These are phyloP conservation scores for Hemisphaericaspora nanyangensis DNA, from an alignment of 805 yeast species.

Conservation along the genomic window DNA sequence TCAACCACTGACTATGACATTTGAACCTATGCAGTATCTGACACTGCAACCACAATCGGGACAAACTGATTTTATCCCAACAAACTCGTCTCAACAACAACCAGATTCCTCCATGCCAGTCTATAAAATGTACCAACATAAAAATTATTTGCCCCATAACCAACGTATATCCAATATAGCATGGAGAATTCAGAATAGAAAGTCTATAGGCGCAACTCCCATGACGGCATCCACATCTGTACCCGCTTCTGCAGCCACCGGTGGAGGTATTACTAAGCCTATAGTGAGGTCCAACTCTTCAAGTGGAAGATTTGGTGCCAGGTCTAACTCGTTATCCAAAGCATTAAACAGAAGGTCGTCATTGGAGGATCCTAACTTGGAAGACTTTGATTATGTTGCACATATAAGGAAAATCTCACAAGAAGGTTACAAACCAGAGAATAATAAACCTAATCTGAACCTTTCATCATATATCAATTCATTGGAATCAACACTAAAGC, in stretches of 20 bases:
- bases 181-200: constrained; percentile 42
- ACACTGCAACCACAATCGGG: constrained; percentile 3
- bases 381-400: constrained; percentile 44
- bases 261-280: constrained; percentile 5
- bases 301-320: constrained; percentile 4
- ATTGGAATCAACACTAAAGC: constrained; percentile 33
- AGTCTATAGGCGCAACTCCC: constrained; percentile 10
- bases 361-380: constrained; percentile 25
- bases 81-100: not conserved
- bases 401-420: constrained; percentile 41
- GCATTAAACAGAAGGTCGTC: not conserved
- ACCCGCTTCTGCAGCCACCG: not conserved
- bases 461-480: constrained; percentile 34
- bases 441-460: not conserved
- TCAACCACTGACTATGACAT: not conserved
- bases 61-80: not conserved
- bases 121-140: constrained; percentile 39
- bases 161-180: constrained; percentile 41
- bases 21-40: constrained; percentile 1
- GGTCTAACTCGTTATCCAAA: constrained; percentile 4
- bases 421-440: constrained; percentile 23
- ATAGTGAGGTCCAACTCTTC: constrained; percentile 3
- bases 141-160: constrained; percentile 39
- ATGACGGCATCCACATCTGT: not conserved
- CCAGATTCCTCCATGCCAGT: constrained; percentile 7